A percentile compares a stretch with the other conserved stretches of the same genome.
These are phyloP conservation scores for Suhomyces canberraensis DNA, from an alignment of 805 yeast species.

Conservation along the genomic window DNA sequence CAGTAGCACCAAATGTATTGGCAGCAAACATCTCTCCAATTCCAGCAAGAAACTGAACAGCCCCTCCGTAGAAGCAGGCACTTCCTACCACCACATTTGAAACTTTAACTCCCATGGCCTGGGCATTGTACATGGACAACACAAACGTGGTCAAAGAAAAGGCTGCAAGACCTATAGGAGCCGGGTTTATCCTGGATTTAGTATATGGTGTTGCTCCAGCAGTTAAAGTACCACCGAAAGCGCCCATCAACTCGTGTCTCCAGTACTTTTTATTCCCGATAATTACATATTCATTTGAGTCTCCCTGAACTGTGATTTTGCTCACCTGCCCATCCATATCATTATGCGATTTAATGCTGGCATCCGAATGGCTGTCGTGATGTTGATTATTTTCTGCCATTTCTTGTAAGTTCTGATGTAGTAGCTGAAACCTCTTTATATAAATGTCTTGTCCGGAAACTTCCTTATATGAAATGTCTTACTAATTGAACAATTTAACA, in stretches of 20 bases:
- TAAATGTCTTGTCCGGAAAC: no score
- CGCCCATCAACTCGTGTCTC: conserved; percentile 31
- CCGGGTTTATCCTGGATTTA: conserved; percentile 53
- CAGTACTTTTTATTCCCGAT: conserved; percentile 30
- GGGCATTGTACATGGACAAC: conserved; percentile 57
- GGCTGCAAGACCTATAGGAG: conserved; percentile 71
- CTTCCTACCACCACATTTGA: conserved; percentile 59
- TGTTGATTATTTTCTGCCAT: no score
- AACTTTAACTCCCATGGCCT: conserved; percentile 62
- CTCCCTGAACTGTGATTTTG: conserved; percentile 18
- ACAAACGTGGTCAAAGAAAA: conserved; percentile 70
- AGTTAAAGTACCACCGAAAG: conserved; percentile 25
- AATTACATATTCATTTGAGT: conserved; percentile 28
- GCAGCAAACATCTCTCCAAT: conserved; percentile 69
- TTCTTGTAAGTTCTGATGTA: not conserved
- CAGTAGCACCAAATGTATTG: conserved; percentile 72
- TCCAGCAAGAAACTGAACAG: conserved; percentile 68
- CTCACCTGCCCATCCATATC: not conserved
- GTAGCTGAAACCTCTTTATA: no score
- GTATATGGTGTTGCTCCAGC: conserved; percentile 22
- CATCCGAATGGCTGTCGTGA: conserved; percentile 1
- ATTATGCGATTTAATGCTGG: conserved; percentile 1
- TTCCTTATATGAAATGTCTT: no score
- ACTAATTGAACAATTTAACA: no score
- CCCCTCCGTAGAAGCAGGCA: conserved; percentile 70